These are phyloP conservation scores for Verticillium nonalfalfae DNA, from an alignment of 2,329 filamentous ascomycete species.

Conservation along the genomic window DNA sequence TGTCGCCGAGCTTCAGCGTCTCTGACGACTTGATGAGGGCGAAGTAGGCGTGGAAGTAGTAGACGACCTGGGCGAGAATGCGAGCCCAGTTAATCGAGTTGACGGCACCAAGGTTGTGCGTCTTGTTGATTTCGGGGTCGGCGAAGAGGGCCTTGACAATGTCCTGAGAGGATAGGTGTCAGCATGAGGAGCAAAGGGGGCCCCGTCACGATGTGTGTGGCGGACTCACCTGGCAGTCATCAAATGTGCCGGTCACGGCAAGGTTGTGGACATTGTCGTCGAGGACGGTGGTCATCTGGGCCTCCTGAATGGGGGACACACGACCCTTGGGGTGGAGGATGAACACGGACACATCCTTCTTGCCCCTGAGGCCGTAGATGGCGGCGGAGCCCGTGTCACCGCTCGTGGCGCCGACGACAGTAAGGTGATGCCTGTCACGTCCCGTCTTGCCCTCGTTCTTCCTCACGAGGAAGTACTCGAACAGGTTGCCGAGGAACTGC, in stretches of 20 bases:
- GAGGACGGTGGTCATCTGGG: slow-evolving; percentile 92
- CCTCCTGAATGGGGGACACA: slow-evolving; percentile 87
- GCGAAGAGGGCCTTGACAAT: slow-evolving; percentile 91
- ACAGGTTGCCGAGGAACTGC: slow-evolving; percentile 94
- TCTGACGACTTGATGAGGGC: slow-evolving; percentile 55
- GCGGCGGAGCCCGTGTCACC: slow-evolving; percentile 90
- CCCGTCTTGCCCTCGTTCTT: slow-evolving; percentile 65
- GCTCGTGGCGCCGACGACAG: slow-evolving; percentile 80
- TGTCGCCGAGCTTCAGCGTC: slow-evolving; percentile 57
- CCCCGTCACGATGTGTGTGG: not conserved
- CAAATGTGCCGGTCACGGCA: slow-evolving; percentile 83
- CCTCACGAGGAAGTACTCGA: slow-evolving; percentile 77
- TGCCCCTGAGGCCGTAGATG: slow-evolving; percentile 89
- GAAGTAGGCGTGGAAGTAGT: slow-evolving; percentile 97
- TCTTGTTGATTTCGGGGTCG: slow-evolving; percentile 76
- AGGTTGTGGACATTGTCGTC: slow-evolving; percentile 92
- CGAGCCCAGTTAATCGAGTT: slow-evolving; percentile 97
- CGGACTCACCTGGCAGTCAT: slow-evolving; percentile 74
- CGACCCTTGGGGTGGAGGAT: slow-evolving; percentile 90
- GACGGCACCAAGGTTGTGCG: slow-evolving; percentile 81
- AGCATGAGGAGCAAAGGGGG: too few species aligned
- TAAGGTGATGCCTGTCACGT: slow-evolving; percentile 68
- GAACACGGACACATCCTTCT: slow-evolving; percentile 95
- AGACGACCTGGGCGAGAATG: slow-evolving; percentile 93
- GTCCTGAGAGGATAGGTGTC: slow-evolving; percentile 44